Evolutionary conservation across 139 green algal species (phyloP).

Genomic region (Chlamydomonas incerta): DNA sequence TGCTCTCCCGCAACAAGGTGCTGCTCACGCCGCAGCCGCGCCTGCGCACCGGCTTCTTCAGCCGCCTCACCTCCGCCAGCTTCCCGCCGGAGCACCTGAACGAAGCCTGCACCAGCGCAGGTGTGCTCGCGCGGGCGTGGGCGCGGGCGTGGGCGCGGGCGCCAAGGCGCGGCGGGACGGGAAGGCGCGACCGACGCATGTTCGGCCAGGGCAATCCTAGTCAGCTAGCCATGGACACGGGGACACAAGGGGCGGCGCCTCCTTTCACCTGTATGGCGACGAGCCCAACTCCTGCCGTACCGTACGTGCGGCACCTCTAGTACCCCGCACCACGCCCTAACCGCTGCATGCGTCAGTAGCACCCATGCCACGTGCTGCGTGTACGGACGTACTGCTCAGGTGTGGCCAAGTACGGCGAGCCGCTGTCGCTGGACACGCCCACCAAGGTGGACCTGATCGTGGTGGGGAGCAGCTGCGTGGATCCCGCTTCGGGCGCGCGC

Average conservation of each 20-base stretch:
- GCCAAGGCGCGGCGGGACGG: too few species aligned
- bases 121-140: background rate
- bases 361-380: too few species aligned
- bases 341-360: too few species aligned
- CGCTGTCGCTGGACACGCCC: slow-evolving; percentile 57
- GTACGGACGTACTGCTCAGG: slow-evolving; percentile 41
- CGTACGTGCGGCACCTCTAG: too few species aligned
- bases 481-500: slow-evolving; percentile 53
- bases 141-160: too few species aligned
- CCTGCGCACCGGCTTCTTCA: slow-evolving; percentile 86
- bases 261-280: too few species aligned
- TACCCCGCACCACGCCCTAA: too few species aligned
- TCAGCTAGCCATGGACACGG: too few species aligned
- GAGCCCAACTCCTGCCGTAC: too few species aligned
- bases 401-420: slow-evolving; percentile 65
- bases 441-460: slow-evolving; percentile 74
- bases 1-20: slow-evolving; percentile 68
- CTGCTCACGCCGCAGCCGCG: slow-evolving; percentile 83
- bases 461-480: slow-evolving; percentile 64
- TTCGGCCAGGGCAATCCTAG: too few species aligned
- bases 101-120: slow-evolving; percentile 37
- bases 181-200: too few species aligned
- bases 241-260: too few species aligned
- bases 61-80: slow-evolving; percentile 52
- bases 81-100: slow-evolving; percentile 47